phyloP scores from a whole-genome alignment of 164 flowering plant species.

The Vitis vinifera region ASM3070453v1 NC_081808.1:20854001-20854500 shows the following conservation, averaged over 20 bases:
- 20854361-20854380: conserved; percentile 66
- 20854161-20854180: too few relatives aligned
- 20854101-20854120: too few relatives aligned
- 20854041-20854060: not conserved
- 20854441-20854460: too few relatives aligned
- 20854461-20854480: too few relatives aligned
- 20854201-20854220: too few relatives aligned
- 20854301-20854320: conserved; percentile 57
- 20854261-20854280: conserved; percentile 51
- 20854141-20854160: too few relatives aligned
- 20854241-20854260: conserved; percentile 55
- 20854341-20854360: conserved; percentile 78
- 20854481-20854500: too few relatives aligned
- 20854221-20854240: conserved; percentile 10
- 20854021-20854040: not conserved
- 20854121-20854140: too few relatives aligned
- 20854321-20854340: conserved; percentile 59
- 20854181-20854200: too few relatives aligned
- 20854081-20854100: not conserved
- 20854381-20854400: conserved; percentile 64
- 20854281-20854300: conserved; percentile 76
- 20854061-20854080: not conserved
- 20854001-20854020: not conserved
- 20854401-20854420: not conserved
- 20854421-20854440: not conserved